Evolutionary conservation across 2,329 filamentous ascomycete genomes (phyloP), one percentile per base, ranked within the genome.

Genomic region (Seiridium cupressi): DNA sequence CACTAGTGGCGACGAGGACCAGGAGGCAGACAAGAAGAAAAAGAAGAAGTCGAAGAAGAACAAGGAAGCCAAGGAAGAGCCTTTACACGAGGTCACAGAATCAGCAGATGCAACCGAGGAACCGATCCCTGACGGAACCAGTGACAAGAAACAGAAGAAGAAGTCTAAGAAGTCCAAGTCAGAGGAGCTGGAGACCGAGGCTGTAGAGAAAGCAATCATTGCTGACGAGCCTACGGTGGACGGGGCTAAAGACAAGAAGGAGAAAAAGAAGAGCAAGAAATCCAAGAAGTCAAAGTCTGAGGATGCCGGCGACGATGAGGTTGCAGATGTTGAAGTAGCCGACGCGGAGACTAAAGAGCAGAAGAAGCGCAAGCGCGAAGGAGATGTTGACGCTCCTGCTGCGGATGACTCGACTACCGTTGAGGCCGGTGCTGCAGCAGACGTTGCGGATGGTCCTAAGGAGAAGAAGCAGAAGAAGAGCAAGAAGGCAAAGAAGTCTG

Each of bases 11-110:
- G 51, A 40, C 18, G 10, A 34, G 8, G 34, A 55, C 5, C 32
- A 42, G 5, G 10, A 13, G 5, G 32, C 8, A 40, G 35, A 13
- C 5, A 18, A 55, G 58, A 62, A 67, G 46, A 71, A 69, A 8
- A 69, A 72, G 61, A 77, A 74, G 65, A 76, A 73, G 66, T 69
- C 70, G 35, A 64, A 53, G 18, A 51, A 55, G 59, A 69, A 64
- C 61, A 65, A 32, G 44, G 63, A 53, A n/a, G 44, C 55, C 59
- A 70, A 64, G 60, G 64, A 34, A 3, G 59, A 57, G 31, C 49
- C 51, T 31, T 7, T n/a, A 35, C 18, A 35, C 58, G 55, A 40
- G n/a, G 59, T 61, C 34, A 59, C 65, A n/a, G 66, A 69, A 51
- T 44, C 64, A 35, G 61, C 58, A 6, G 8, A 62, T 51, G 65